A percentile compares a stretch with the other conserved stretches of the same genome.
These are phyloP conservation scores for Claviceps citrina DNA, from an alignment of 2,329 filamentous ascomycete species.

Conservation along the genomic window DNA sequence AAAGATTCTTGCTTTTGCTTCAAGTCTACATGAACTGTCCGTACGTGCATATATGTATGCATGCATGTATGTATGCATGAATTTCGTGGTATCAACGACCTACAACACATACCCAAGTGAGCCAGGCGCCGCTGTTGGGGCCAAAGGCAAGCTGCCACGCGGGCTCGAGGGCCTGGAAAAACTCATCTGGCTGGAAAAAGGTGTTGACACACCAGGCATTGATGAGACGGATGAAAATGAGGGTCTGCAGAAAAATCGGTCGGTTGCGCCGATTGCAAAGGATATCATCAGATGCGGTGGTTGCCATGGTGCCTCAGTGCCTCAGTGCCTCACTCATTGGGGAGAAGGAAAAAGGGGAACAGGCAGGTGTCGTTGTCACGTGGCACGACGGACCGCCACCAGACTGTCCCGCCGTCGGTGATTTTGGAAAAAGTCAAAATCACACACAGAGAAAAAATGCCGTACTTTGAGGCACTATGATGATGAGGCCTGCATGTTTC, in stretches of 20 bases:
- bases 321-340: too few relatives aligned
- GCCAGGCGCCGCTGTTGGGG: constrained; percentile 61
- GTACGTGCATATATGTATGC: too few relatives aligned
- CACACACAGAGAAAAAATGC: neutral
- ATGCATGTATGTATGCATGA: too few relatives aligned
- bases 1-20: too few relatives aligned
- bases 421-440: too few relatives aligned
- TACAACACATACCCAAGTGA: constrained; percentile 66
- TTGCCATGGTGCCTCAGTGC: constrained; percentile 8
- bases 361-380: neutral
- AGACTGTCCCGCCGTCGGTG: too few relatives aligned
- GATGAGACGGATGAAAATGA: constrained; percentile 57
- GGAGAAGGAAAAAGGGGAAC: too few relatives aligned
- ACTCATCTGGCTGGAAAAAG: constrained; percentile 98
- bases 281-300: constrained; percentile 7
- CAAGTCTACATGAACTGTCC: neutral
- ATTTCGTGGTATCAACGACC: neutral
- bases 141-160: constrained; percentile 86
- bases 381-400: neutral
- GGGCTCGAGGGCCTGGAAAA: constrained; percentile 88
- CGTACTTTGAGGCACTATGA: too few relatives aligned
- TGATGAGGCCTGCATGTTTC: too few relatives aligned
- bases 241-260: constrained; percentile 17
- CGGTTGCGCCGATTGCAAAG: constrained; percentile 9
- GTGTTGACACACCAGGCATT: constrained; percentile 69